Evolutionary conservation across 768 basidiomycete species (phyloP).

Genomic region (Leccinum obscurum): DNA sequence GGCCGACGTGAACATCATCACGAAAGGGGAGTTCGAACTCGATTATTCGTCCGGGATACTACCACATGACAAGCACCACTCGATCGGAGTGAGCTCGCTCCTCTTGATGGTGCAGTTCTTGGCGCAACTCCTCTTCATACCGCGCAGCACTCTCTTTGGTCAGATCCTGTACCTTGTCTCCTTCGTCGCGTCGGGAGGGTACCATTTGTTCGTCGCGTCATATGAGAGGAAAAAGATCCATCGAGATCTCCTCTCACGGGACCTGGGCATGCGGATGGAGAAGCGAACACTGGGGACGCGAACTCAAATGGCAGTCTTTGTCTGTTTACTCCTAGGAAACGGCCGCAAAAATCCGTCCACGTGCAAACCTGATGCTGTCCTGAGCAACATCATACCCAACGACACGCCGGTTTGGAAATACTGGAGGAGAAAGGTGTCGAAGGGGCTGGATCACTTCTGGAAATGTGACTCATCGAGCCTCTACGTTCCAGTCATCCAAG

Average conservation of each 20-base stretch:
- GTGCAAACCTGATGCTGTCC: slow-evolving; percentile 3
- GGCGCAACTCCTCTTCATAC: slow-evolving; percentile 32
- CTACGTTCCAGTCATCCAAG: slow-evolving; percentile 17
- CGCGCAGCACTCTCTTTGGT: slow-evolving; percentile 32
- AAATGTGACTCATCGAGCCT: not conserved
- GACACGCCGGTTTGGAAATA: slow-evolving; percentile 28
- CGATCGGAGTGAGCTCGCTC: slow-evolving; percentile 26
- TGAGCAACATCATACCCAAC: slow-evolving; percentile 28
- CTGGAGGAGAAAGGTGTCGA: slow-evolving; percentile 27
- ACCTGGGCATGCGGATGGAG: slow-evolving; percentile 11
- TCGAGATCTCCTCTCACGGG: slow-evolving; percentile 15
- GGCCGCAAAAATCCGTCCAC: not conserved
- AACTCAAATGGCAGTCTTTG: slow-evolving; percentile 32
- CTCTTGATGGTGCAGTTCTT: slow-evolving; percentile 32
- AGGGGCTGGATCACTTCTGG: slow-evolving; percentile 19
- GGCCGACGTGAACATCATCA: slow-evolving; percentile 29
- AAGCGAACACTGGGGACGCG: slow-evolving; percentile 23
- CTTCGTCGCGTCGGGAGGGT: slow-evolving; percentile 32
- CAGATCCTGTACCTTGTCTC: slow-evolving; percentile 33
- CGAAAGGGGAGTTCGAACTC: slow-evolving; percentile 34
- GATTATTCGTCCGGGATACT: slow-evolving; percentile 18
- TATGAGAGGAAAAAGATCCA: slow-evolving; percentile 32
- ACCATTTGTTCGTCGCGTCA: slow-evolving; percentile 33
- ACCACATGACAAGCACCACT: slow-evolving; percentile 5
- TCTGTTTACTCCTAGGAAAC: slow-evolving; percentile 23